Evolutionary conservation across 495 filamentous ascomycete genomes (phyloP).

Genomic region (Entonaema liquescens): DNA sequence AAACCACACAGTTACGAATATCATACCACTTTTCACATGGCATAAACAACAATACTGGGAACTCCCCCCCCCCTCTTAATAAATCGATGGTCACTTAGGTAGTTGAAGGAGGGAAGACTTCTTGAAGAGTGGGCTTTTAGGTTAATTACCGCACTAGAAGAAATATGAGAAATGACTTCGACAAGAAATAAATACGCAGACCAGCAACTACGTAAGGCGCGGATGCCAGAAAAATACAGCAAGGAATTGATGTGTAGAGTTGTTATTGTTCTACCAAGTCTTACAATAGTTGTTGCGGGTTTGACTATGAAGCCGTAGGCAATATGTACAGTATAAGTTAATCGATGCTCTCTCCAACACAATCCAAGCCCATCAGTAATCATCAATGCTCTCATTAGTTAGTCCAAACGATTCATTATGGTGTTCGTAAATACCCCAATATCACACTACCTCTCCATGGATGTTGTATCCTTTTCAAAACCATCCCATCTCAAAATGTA

Average conservation of each 20-base stretch:
- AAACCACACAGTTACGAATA: neutral
- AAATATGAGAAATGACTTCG: no score
- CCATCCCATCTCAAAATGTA: neutral
- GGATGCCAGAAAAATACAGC: no score
- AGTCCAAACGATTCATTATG: neutral
- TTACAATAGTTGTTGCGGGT: neutral
- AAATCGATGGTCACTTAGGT: no score
- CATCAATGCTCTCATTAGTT: neutral
- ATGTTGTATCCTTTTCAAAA: neutral
- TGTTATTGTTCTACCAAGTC: neutral
- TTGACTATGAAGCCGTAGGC: neutral
- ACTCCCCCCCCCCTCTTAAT: no score
- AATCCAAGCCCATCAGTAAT: neutral
- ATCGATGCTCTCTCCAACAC: neutral
- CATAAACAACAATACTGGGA: no score
- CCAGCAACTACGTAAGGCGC: no score
- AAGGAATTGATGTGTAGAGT: neutral
- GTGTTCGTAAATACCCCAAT: neutral
- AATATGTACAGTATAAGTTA: neutral
- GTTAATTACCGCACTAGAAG: no score
- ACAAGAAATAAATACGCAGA: no score
- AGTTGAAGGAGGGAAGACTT: no score
- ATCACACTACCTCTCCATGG: neutral
- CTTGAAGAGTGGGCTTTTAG: no score
- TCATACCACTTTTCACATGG: neutral